Conservation (phyloP, 257 asterid genomes). For the Jaltomata sinuosa region DNA sequence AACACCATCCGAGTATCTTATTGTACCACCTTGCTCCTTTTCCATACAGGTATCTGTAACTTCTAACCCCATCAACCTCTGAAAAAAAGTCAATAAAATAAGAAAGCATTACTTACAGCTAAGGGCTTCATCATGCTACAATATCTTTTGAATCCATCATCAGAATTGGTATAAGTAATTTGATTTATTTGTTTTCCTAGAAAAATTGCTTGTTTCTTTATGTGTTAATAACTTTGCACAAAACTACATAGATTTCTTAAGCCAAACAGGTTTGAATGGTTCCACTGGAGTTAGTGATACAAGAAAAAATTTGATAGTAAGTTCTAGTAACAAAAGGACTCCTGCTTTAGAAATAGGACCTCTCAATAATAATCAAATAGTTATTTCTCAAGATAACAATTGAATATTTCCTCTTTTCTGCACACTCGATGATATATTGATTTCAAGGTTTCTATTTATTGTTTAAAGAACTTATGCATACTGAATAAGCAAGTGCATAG, state of each 20-base stretch:
- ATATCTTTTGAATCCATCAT: background rate
- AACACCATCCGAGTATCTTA: constrained; percentile 25
- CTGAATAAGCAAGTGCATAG: background rate
- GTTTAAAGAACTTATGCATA: background rate
- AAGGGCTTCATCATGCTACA: background rate
- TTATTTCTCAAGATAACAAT: background rate
- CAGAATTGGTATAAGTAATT: background rate
- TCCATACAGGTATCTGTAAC: constrained; percentile 44
- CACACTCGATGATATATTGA: background rate
- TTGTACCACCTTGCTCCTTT: constrained; percentile 55
- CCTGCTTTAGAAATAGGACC: background rate
- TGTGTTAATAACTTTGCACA: background rate
- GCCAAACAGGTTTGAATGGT: background rate
- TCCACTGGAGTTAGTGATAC: background rate
- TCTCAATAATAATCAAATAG: background rate
- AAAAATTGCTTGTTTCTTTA: background rate
- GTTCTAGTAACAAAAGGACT: background rate
- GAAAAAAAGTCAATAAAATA: background rate
- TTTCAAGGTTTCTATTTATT: background rate
- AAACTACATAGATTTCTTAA: background rate
- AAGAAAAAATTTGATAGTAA: background rate
- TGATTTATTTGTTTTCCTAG: background rate
- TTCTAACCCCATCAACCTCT: constrained; percentile 53
- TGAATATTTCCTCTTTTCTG: background rate
- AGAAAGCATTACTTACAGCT: background rate